These are phyloP conservation scores for Salvia rosmarinus DNA, from an alignment of 257 asterid genomes.

Conservation along the genomic window DNA sequence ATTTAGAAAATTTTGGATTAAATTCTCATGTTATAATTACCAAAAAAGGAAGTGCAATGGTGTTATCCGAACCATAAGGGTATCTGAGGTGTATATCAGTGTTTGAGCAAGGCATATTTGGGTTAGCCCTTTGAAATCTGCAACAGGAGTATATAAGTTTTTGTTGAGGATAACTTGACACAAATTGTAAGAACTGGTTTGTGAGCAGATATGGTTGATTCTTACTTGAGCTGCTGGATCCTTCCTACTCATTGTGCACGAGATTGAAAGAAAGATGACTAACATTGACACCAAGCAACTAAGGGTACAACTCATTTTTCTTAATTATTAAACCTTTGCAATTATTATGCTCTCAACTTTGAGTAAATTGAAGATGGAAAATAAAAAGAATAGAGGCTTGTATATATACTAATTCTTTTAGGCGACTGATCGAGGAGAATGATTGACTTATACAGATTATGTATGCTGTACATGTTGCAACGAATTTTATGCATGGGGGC, in stretches of 20 bases:
- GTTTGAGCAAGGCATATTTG: conserved; percentile 18
- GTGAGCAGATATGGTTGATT: conserved; percentile 11
- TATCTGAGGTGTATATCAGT: not conserved
- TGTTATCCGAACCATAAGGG: too few species aligned
- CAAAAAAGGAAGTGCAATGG: too few species aligned
- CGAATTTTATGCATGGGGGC: not conserved
- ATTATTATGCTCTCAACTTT: too few species aligned
- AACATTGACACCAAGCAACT: not conserved
- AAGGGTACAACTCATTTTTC: conserved; percentile 10
- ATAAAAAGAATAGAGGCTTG: not conserved
- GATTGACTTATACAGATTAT: not conserved
- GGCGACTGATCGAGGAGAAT: not conserved
- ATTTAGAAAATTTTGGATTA: too few species aligned
- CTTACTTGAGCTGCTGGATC: not conserved
- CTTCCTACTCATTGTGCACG: not conserved
- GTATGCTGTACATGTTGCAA: not conserved
- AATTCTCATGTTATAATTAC: too few species aligned
- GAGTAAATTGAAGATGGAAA: not conserved
- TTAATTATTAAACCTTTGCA: not conserved
- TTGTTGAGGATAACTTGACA: not conserved
- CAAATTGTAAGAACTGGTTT: not conserved
- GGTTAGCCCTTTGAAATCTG: not conserved
- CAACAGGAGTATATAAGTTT: not conserved
- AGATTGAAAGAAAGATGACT: conserved; percentile 2
- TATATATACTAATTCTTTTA: not conserved